A percentile compares a stretch with the other conserved stretches of the same genome.
phyloP scores from a whole-genome alignment of 1,284 basidiomycete species.

The Puccinia polysora region DNA sequence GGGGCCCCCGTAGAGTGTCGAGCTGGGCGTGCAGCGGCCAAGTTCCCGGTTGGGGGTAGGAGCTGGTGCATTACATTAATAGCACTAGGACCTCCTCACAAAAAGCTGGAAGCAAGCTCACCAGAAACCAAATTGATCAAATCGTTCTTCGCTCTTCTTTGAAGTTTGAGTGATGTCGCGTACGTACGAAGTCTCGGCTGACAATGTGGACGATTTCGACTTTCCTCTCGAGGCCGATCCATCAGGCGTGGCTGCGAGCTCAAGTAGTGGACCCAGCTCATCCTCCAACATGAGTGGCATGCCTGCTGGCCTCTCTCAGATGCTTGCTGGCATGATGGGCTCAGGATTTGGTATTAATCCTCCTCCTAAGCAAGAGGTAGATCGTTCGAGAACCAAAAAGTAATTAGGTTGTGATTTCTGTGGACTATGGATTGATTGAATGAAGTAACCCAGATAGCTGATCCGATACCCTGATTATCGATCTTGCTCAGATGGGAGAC shows the following conservation, averaged over 20 bases:
- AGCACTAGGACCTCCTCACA: too few relatives aligned
- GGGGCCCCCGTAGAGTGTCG: too few relatives aligned
- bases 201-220: constrained; percentile 39
- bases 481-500: constrained; percentile 70
- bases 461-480: constrained; percentile 83
- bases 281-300: not conserved
- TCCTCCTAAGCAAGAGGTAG: not conserved
- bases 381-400: constrained; percentile 17
- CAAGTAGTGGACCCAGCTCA: not conserved
- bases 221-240: constrained; percentile 18
- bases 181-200: constrained; percentile 11
- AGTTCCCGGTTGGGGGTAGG: too few relatives aligned
- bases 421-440: not conserved
- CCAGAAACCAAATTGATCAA: too few relatives aligned
- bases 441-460: constrained; percentile 65
- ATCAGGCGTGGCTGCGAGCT: not conserved
- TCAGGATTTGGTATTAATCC: constrained; percentile 11
- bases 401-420: not conserved
- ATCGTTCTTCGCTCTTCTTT: too few relatives aligned
- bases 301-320: not conserved
- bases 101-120: too few relatives aligned
- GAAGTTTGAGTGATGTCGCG: too few relatives aligned
- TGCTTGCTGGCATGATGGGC: constrained; percentile 28
- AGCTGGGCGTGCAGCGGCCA: too few relatives aligned
- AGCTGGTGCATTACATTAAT: too few relatives aligned